Conservation (phyloP, 1,284 basidiomycete genomes). For the Cutaneotrichosporon sp. region DNA sequence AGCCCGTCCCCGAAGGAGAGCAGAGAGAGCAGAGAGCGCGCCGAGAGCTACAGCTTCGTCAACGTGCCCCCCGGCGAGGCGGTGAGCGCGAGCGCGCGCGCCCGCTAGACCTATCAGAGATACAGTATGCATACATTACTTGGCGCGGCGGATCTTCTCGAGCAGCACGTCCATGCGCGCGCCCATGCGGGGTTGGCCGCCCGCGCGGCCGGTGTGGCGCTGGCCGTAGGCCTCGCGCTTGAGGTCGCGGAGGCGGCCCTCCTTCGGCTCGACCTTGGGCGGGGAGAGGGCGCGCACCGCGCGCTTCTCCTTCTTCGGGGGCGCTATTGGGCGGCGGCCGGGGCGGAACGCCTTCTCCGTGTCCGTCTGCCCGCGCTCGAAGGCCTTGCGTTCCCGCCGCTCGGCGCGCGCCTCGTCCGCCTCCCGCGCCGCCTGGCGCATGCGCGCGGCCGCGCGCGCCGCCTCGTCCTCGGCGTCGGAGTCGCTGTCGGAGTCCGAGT, state of each 20-base stretch:
- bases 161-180: slow-evolving; percentile 53
- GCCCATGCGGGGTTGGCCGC: slow-evolving; percentile 55
- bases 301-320: slow-evolving; percentile 13
- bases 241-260: slow-evolving; percentile 26
- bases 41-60: slow-evolving; percentile 23
- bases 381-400: background rate
- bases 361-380: background rate
- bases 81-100: slow-evolving; percentile 12
- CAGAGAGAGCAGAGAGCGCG: too few relatives aligned
- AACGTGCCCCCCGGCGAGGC: slow-evolving; percentile 19
- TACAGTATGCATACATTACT: slow-evolving; percentile 18
- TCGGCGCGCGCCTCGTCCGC: slow-evolving; percentile 3
- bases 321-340: slow-evolving; percentile 2
- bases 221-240: slow-evolving; percentile 49
- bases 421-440: background rate
- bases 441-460: slow-evolving; percentile 5
- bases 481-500: slow-evolving; percentile 12
- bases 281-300: slow-evolving; percentile 17
- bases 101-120: too few relatives aligned
- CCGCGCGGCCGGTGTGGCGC: slow-evolving; percentile 20
- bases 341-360: background rate
- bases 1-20: background rate
- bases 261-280: slow-evolving; percentile 2
- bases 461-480: slow-evolving; percentile 12
- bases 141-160: slow-evolving; percentile 52